phyloP scores from a whole-genome alignment of 257 asterid species.

The Solanum lycopersicoides region DNA sequence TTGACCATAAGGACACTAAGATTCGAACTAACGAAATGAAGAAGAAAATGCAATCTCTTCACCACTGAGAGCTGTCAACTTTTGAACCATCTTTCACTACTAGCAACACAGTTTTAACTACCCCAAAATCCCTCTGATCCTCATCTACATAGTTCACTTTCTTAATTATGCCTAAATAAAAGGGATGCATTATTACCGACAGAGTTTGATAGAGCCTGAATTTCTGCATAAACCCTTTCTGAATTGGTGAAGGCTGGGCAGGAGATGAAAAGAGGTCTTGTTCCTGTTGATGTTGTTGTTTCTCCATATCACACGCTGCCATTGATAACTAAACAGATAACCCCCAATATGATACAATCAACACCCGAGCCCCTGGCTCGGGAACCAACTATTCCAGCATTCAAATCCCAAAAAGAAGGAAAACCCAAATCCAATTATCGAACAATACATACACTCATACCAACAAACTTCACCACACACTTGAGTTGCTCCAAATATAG shows the following conservation, averaged over 20 bases:
- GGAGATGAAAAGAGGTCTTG: constrained; percentile 21
- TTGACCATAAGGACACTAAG: background rate
- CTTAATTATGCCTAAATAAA: background rate
- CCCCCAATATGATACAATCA: background rate
- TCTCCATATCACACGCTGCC: constrained; percentile 28
- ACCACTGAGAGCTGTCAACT: background rate
- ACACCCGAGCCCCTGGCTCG: constrained; percentile 90
- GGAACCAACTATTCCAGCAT: constrained; percentile 82
- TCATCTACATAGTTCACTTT: background rate
- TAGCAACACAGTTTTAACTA: background rate
- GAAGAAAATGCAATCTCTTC: background rate
- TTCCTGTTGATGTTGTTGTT: constrained; percentile 9
- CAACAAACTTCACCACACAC: constrained; percentile 22
- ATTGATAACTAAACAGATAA: constrained; percentile 15
- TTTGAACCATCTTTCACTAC: background rate
- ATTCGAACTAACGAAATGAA: background rate
- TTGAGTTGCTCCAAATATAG: constrained; percentile 42
- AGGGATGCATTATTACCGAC: constrained; percentile 45
- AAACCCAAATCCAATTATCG: constrained; percentile 5
- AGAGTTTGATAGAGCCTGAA: constrained; percentile 84
- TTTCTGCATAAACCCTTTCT: constrained; percentile 73
- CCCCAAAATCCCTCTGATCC: background rate
- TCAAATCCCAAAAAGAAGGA: constrained; percentile 24
- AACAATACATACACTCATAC: constrained; percentile 11
- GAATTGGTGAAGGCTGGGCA: constrained; percentile 14